phyloP scores from a whole-genome alignment of 2,329 filamentous ascomycete species.

The Albophoma yamanashiensis region DNA sequence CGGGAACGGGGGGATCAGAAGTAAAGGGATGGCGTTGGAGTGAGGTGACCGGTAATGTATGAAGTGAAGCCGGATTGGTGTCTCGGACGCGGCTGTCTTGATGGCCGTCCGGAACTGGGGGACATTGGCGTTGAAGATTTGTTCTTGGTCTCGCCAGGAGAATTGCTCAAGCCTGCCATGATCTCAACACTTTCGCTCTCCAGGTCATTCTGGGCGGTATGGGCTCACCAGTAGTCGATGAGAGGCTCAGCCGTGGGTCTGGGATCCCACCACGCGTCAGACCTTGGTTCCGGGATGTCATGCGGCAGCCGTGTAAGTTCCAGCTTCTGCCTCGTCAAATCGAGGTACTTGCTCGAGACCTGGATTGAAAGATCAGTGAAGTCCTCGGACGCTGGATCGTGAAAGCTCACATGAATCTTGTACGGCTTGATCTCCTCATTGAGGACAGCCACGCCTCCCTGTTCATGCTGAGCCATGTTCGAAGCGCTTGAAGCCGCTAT shows the following conservation, averaged over 20 bases:
- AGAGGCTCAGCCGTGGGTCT: constrained; percentile 53
- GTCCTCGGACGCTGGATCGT: neutral
- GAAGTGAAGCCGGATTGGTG: constrained; percentile 49
- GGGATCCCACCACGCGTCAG: constrained; percentile 45
- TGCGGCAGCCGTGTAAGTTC: constrained; percentile 55
- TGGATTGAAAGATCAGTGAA: constrained; percentile 13
- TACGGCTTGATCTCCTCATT: constrained; percentile 41
- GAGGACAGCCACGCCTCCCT: constrained; percentile 11
- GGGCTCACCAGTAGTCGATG: constrained; percentile 50
- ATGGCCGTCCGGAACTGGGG: constrained; percentile 54
- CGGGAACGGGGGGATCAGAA: constrained; percentile 56
- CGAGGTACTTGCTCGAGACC: constrained; percentile 57
- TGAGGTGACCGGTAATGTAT: constrained; percentile 47
- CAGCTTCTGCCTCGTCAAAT: constrained; percentile 56
- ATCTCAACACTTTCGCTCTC: neutral
- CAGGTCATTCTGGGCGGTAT: neutral
- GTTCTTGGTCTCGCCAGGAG: constrained; percentile 51
- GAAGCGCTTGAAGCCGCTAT: neutral
- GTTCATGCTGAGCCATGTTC: constrained; percentile 8
- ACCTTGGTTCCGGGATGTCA: constrained; percentile 37
- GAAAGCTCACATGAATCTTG: constrained; percentile 41
- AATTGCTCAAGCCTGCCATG: constrained; percentile 50
- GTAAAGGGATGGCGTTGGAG: constrained; percentile 46
- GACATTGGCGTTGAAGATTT: constrained; percentile 43
- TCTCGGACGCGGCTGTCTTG: constrained; percentile 24